These are phyloP conservation scores for Strobilomyces echinocephalus DNA, from an alignment of 768 basidiomycete species.

Conservation along the genomic window DNA sequence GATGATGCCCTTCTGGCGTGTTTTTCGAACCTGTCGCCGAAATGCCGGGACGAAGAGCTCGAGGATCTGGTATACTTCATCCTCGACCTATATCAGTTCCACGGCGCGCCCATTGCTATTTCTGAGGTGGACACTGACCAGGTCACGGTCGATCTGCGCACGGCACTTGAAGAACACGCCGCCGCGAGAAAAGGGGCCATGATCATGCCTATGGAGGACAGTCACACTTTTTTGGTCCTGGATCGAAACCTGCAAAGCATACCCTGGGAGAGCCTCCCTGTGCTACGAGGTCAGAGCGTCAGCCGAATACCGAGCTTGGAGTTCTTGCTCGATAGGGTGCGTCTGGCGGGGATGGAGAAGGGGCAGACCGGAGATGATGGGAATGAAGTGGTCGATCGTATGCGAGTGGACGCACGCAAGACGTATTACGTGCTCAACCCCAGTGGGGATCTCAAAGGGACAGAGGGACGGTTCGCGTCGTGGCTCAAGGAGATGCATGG, in stretches of 20 bases:
- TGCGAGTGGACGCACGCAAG: slow-evolving; percentile 58
- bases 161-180: slow-evolving; percentile 68
- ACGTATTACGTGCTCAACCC: slow-evolving; percentile 89
- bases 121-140: slow-evolving; percentile 91
- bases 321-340: slow-evolving; percentile 81
- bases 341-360: slow-evolving; percentile 49
- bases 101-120: slow-evolving; percentile 81
- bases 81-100: slow-evolving; percentile 90
- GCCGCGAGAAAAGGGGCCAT: slow-evolving; percentile 32
- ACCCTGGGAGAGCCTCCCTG: slow-evolving; percentile 95
- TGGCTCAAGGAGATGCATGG: slow-evolving; percentile 72
- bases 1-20: slow-evolving; percentile 78
- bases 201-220: slow-evolving; percentile 37
- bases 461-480: slow-evolving; percentile 74
- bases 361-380: slow-evolving; percentile 4
- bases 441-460: slow-evolving; percentile 80
- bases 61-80: slow-evolving; percentile 95
- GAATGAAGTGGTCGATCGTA: slow-evolving; percentile 38
- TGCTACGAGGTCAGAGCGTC: slow-evolving; percentile 76
- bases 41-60: slow-evolving; percentile 87
- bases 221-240: slow-evolving; percentile 82
- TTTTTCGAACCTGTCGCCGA: slow-evolving; percentile 77
- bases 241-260: slow-evolving; percentile 86
- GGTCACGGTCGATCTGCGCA: slow-evolving; percentile 80
- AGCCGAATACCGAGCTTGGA: slow-evolving; percentile 89